Conservation (phyloP, 768 basidiomycete genomes). For the Melanogaster broomeanus region DNA sequence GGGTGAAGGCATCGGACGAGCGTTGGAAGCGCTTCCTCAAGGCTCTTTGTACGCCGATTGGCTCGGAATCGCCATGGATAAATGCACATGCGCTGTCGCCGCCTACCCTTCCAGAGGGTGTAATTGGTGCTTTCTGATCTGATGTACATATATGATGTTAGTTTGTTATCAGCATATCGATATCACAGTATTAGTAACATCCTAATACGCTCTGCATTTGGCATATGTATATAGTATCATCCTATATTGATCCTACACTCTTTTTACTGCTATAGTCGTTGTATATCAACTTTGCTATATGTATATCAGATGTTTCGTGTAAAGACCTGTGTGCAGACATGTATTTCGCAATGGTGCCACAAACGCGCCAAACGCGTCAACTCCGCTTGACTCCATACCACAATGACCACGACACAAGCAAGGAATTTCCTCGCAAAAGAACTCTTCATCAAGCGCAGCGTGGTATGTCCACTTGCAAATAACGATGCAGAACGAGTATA, state of each 20-base stretch:
- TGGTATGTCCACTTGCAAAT: conserved; percentile 33
- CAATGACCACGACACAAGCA: conserved; percentile 31
- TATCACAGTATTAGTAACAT: no score
- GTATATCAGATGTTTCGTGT: no score
- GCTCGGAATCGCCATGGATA: neutral
- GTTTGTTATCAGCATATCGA: no score
- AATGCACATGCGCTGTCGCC: neutral
- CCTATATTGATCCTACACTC: no score
- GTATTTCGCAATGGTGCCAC: conserved; percentile 6
- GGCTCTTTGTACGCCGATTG: conserved; percentile 11
- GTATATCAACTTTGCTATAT: no score
- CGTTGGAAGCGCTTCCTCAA: conserved; percentile 22
- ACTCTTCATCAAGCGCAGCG: conserved; percentile 42
- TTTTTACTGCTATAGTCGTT: no score
- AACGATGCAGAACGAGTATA: neutral
- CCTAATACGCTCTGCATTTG: no score
- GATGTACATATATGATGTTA: no score
- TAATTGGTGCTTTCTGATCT: neutral
- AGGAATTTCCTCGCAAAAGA: conserved; percentile 49
- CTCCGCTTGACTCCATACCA: conserved; percentile 1
- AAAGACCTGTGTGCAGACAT: no score
- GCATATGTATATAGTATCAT: no score
- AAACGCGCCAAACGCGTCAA: conserved; percentile 4
- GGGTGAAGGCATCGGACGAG: conserved; percentile 11
- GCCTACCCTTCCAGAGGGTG: neutral